Percentiles rank a stretch among this genome's conserved stretches.
Conservation (phyloP, 192 early-diverging fungal species). For the Spizellomyces punctatus region DNA sequence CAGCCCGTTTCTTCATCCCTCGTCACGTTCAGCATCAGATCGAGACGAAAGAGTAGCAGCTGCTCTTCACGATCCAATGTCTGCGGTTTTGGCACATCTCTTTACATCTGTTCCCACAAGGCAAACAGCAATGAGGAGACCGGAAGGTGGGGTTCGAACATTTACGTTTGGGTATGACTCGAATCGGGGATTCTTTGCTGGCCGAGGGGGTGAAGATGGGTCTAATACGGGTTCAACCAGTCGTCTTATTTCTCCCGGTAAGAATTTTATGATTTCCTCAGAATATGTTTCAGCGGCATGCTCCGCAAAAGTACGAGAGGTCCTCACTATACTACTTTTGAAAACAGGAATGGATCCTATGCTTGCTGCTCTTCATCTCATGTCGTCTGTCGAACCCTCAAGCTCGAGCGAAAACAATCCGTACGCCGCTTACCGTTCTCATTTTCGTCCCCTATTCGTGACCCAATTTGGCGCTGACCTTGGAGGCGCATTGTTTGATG, state of each 20-base stretch:
- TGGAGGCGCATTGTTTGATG: constrained; percentile 2
- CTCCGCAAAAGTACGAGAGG: too few relatives aligned
- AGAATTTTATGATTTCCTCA: too few relatives aligned
- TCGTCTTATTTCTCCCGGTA: too few relatives aligned
- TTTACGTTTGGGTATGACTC: constrained; percentile 6
- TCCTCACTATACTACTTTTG: too few relatives aligned
- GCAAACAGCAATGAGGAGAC: background rate
- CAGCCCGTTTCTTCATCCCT: background rate
- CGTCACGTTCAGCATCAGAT: background rate
- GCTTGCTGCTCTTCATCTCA: background rate
- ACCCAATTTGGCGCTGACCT: constrained; percentile 1
- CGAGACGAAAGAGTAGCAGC: background rate
- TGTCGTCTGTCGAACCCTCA: background rate
- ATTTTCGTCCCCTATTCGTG: background rate
- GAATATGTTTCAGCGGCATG: too few relatives aligned
- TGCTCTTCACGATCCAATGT: constrained; percentile 1
- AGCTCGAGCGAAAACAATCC: background rate
- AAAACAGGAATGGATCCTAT: background rate
- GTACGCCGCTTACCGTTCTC: background rate
- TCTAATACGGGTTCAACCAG: too few relatives aligned
- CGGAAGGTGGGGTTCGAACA: background rate
- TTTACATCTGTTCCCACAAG: background rate
- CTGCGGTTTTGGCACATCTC: constrained; percentile 6
- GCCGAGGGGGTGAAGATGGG: background rate
- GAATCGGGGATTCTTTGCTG: constrained; percentile 1